These are phyloP conservation scores for Chloranthus sessilifolius DNA, from an alignment of 164 flowering plant genomes.

Conservation along the genomic window DNA sequence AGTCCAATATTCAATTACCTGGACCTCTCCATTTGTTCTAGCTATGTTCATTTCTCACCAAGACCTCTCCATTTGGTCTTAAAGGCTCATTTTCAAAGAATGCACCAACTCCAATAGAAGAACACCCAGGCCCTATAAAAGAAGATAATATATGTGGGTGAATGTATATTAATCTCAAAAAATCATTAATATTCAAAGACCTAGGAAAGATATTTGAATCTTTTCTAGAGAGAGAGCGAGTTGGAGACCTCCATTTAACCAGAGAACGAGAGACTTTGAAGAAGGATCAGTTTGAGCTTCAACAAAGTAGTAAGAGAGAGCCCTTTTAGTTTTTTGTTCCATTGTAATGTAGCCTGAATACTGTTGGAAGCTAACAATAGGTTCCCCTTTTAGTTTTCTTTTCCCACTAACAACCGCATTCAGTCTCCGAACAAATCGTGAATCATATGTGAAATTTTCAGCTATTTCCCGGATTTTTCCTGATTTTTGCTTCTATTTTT, in stretches of 20 bases:
- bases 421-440: too few relatives aligned
- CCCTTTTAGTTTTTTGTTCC: conserved; percentile 37
- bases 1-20: too few relatives aligned
- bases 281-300: conserved; percentile 59
- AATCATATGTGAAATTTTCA: too few relatives aligned
- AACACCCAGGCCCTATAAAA: conserved; percentile 50
- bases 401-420: too few relatives aligned
- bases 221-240: neutral
- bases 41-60: conserved; percentile 41
- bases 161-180: too few relatives aligned
- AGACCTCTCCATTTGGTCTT: conserved; percentile 37
- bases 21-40: too few relatives aligned
- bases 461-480: too few relatives aligned
- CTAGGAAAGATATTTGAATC: neutral
- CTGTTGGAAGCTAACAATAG: conserved; percentile 54
- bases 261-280: conserved; percentile 67
- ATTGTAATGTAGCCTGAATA: conserved; percentile 63
- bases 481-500: too few relatives aligned
- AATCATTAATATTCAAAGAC: neutral
- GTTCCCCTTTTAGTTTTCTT: too few relatives aligned
- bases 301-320: conserved; percentile 74
- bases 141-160: too few relatives aligned
- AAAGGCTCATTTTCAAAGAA: conserved; percentile 56
- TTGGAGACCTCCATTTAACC: conserved; percentile 73
- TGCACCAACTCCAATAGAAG: conserved; percentile 56